A percentile compares a stretch with the other conserved stretches of the same genome.
Conservation (phyloP, 306 rosid species). For the Ammopiptanthus mongolicus region DNA sequence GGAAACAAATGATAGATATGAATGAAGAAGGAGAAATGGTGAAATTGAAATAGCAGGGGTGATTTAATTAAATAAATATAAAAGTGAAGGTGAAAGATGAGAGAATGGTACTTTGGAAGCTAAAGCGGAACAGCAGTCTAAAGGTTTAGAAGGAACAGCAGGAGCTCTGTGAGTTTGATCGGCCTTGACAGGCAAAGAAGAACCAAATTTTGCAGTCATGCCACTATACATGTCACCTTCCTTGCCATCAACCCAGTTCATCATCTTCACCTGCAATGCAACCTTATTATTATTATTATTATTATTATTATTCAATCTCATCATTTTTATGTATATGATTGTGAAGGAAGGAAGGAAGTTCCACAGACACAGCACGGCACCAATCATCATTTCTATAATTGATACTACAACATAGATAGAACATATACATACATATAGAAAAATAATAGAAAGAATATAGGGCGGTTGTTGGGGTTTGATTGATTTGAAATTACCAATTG, state of each 20-base stretch:
- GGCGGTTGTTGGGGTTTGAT: too few relatives aligned
- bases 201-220: constrained; percentile 68
- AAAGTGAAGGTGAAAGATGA: background rate
- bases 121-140: constrained; percentile 59
- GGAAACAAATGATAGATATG: background rate
- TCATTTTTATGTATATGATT: too few relatives aligned
- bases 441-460: too few relatives aligned
- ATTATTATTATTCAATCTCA: background rate
- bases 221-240: constrained; percentile 39
- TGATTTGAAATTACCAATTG: constrained; percentile 13
- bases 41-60: background rate
- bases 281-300: too few relatives aligned
- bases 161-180: constrained; percentile 32
- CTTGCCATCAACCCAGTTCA: constrained; percentile 55
- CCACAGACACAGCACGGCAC: too few relatives aligned
- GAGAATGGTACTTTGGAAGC: constrained; percentile 43
- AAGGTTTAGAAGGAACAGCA: constrained; percentile 51
- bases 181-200: constrained; percentile 43
- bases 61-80: too few relatives aligned
- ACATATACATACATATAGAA: too few relatives aligned
- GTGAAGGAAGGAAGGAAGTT: too few relatives aligned
- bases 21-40: background rate
- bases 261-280: constrained; percentile 57
- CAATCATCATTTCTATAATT: too few relatives aligned
- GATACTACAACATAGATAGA: too few relatives aligned